phyloP scores from a whole-genome alignment of 228 moss, liverwort and hornwort species.

The Sphagnum fallax region DNA sequence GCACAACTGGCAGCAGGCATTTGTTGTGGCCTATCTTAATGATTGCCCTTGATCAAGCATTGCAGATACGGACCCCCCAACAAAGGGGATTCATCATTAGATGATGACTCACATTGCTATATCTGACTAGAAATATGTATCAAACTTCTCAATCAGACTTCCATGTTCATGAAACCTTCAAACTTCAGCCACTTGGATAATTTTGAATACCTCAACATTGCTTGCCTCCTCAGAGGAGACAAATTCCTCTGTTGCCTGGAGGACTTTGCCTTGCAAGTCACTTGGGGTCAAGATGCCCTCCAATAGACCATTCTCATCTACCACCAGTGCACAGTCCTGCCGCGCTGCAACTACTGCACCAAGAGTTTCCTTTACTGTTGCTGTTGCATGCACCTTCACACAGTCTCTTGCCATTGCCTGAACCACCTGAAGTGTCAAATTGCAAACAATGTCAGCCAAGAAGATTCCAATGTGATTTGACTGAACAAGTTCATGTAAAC shows the following conservation, averaged over 20 bases:
- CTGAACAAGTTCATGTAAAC: neutral
- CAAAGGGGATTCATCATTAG: too few relatives aligned
- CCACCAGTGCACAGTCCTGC: conserved; percentile 68
- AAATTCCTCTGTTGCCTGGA: conserved; percentile 60
- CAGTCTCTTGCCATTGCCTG: conserved; percentile 71
- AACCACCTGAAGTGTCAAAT: conserved; percentile 28
- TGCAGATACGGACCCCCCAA: too few relatives aligned
- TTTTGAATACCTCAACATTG: conserved; percentile 49
- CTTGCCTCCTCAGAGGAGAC: conserved; percentile 20
- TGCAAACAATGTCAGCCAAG: neutral
- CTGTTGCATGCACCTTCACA: conserved; percentile 68
- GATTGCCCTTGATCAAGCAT: conserved; percentile 26
- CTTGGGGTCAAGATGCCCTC: conserved; percentile 71
- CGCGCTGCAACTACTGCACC: conserved; percentile 50
- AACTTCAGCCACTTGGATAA: conserved; percentile 38
- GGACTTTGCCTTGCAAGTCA: conserved; percentile 77
- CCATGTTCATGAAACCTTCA: neutral
- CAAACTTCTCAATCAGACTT: too few relatives aligned
- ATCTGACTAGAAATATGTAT: conserved; percentile 8
- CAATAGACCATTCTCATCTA: conserved; percentile 88
- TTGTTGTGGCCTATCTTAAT: conserved; percentile 24
- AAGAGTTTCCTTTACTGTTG: conserved; percentile 83
- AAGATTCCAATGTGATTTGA: neutral
- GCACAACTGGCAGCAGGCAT: too few relatives aligned
- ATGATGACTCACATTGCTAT: too few relatives aligned